phyloP scores from a whole-genome alignment of 2,329 filamentous ascomycete genomes.

The Colletotrichum eleusines region DNA sequence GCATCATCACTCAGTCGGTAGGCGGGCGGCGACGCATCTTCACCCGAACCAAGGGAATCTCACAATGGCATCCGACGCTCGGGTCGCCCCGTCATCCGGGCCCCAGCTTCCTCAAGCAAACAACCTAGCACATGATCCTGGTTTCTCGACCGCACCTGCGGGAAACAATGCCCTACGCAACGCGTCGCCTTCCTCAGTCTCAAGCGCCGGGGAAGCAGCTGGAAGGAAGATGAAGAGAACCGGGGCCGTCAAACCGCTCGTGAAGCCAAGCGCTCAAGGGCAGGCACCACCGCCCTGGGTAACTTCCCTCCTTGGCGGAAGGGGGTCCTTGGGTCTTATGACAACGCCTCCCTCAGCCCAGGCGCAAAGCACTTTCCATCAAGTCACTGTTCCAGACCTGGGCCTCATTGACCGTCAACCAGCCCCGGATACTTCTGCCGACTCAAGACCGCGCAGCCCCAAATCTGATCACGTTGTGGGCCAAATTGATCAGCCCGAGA shows the following conservation, averaged over 20 bases:
- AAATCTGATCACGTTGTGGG: constrained; percentile 44
- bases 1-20: neutral
- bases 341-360: neutral
- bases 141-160: neutral
- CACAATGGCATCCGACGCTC: constrained; percentile 22
- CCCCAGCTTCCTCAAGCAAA: neutral
- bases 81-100: constrained; percentile 4
- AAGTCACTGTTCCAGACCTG: neutral
- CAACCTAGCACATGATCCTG: neutral
- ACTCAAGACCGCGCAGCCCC: neutral
- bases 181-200: constrained; percentile 17
- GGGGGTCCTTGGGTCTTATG: neutral
- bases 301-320: constrained; percentile 16
- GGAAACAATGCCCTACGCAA: constrained; percentile 11
- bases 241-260: constrained; percentile 17
- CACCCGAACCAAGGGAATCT: constrained; percentile 1
- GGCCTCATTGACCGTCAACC: neutral
- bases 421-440: neutral
- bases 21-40: neutral
- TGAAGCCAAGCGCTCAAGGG: constrained; percentile 11
- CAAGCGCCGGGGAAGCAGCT: constrained; percentile 19
- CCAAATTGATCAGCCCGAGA: constrained; percentile 39
- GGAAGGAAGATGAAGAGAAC: constrained; percentile 36
- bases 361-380: neutral
- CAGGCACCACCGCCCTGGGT: constrained; percentile 31